A percentile compares a stretch with the other conserved stretches of the same genome.
Conservation (phyloP, 2,329 filamentous ascomycete species). For the Talaromyces atroroseus region DNA sequence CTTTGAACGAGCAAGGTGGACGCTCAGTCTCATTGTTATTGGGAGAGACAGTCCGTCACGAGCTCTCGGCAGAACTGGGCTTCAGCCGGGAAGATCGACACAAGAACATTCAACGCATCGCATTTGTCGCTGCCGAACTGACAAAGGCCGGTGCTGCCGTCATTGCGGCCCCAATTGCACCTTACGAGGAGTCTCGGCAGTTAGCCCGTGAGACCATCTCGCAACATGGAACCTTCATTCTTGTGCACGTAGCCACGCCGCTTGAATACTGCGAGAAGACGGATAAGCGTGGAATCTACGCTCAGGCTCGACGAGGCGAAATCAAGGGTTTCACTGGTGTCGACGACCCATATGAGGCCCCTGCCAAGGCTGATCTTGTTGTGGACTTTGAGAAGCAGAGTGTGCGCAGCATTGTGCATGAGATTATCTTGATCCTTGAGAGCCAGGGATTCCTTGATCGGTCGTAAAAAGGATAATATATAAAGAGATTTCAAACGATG, state of each 20-base stretch:
- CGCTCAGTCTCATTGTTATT: conserved; percentile 90
- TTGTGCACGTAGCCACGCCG: conserved; percentile 88
- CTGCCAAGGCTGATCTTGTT: conserved; percentile 71
- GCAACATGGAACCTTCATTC: conserved; percentile 88
- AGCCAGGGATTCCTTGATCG: conserved; percentile 78
- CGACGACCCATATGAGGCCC: conserved; percentile 91
- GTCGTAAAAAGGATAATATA: conserved; percentile 27
- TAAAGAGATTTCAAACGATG: not conserved
- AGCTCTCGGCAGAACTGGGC: conserved; percentile 90
- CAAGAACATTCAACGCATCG: conserved; percentile 92
- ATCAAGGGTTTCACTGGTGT: conserved; percentile 98
- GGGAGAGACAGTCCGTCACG: conserved; percentile 88
- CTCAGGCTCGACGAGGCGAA: conserved; percentile 74
- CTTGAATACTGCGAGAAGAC: conserved; percentile 93
- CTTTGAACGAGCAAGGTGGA: conserved; percentile 95
- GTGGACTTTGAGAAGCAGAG: conserved; percentile 83
- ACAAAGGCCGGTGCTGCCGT: conserved; percentile 90
- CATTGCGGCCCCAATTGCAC: conserved; percentile 93
- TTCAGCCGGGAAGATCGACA: conserved; percentile 91
- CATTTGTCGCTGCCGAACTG: conserved; percentile 91
- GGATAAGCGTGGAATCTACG: conserved; percentile 87
- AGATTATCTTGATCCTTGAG: conserved; percentile 92
- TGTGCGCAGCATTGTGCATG: conserved; percentile 89
- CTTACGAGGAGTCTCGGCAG: conserved; percentile 72
- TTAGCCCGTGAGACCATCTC: conserved; percentile 73